phyloP scores from a whole-genome alignment of 164 flowering plant species.

The Aristolochia californica region DNA sequence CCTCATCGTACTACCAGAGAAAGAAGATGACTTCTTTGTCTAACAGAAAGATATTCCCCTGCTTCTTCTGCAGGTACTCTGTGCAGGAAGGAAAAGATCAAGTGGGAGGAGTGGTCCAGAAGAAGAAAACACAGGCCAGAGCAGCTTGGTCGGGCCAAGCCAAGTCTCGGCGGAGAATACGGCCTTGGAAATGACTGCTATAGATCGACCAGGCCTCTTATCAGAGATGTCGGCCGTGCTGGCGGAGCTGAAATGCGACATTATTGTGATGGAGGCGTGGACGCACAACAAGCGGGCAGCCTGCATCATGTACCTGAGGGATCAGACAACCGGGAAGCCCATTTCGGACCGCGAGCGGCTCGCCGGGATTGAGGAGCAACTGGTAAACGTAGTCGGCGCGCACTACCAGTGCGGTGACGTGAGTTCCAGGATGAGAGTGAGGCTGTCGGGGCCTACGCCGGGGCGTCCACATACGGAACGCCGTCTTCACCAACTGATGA shows the following conservation, averaged over 20 bases:
- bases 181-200: slow-evolving; percentile 62
- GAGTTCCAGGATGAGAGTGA: slow-evolving; percentile 36
- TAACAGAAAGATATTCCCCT: too few relatives aligned
- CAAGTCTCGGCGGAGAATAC: slow-evolving; percentile 37
- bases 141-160: slow-evolving; percentile 22
- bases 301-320: slow-evolving; percentile 56
- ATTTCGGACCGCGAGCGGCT: slow-evolving; percentile 31
- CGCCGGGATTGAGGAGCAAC: slow-evolving; percentile 45
- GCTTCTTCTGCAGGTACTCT: slow-evolving; percentile 62
- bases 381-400: slow-evolving; percentile 58
- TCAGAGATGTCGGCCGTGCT: slow-evolving; percentile 77
- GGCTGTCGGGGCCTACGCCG: slow-evolving; percentile 29
- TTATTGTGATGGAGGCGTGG: slow-evolving; percentile 70
- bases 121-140: slow-evolving; percentile 2
- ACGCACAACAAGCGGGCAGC: slow-evolving; percentile 67
- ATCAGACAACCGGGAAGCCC: slow-evolving; percentile 27
- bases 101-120: slow-evolving; percentile 10
- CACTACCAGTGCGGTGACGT: slow-evolving; percentile 13
- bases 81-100: slow-evolving; percentile 26
- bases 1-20: not conserved
- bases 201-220: slow-evolving; percentile 60
- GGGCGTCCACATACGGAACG: slow-evolving; percentile 64
- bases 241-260: slow-evolving; percentile 44
- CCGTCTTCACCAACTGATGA: slow-evolving; percentile 89
- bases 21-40: not conserved